Evolutionary conservation across 495 filamentous ascomycete species (phyloP), one percentile per base, ranked within the genome.

Genomic region (Clavariopsis aquatica): DNA sequence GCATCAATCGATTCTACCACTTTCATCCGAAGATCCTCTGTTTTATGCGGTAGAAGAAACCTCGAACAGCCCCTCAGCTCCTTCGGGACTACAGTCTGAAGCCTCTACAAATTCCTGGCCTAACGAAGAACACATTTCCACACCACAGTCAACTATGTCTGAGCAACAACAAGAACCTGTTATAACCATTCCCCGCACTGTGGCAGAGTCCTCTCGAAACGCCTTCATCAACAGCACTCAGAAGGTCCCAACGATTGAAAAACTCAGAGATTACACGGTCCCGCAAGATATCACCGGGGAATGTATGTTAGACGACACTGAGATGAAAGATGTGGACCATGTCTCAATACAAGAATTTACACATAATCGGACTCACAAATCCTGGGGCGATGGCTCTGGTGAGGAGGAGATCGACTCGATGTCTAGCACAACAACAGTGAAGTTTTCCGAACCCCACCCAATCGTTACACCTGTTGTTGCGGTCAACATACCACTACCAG

Each of bases 211-310:
- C 4, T 73, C 72, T 1, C 62, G 51, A 29, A 76, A 62, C 64
- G 62, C 72, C 23, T 71, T 74, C 52, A 66, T 73, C 34, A 76
- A 74, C 59, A 78, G 75, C 54, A 75, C 68, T 3, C 62, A 76
- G 54, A 53, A 63, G 28, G 61, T 70, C 15, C 70, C 69, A 0
- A 69, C 66, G 6, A 26, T 65, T 15, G 2, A 19, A 19, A 15
- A 61, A 12, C 54, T 28, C 36, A 8, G 34, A 23, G 24, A 26
- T 1, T 34, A 34, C 47, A 56, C 13, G n/a, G 24, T 27, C 17
- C 20, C 24, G 23, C 54, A 47, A 45, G 46, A 66, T 34, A 22
- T 19, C 2, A 24, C 49, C 26, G 28, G 17, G 2, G 38, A 52
- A 1, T 38, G 2, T 26, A 45, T 61, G 9, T 9, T 34, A 52